phyloP scores from a whole-genome alignment of 306 rosid genomes.

The Lathyrus oleraceus region DNA sequence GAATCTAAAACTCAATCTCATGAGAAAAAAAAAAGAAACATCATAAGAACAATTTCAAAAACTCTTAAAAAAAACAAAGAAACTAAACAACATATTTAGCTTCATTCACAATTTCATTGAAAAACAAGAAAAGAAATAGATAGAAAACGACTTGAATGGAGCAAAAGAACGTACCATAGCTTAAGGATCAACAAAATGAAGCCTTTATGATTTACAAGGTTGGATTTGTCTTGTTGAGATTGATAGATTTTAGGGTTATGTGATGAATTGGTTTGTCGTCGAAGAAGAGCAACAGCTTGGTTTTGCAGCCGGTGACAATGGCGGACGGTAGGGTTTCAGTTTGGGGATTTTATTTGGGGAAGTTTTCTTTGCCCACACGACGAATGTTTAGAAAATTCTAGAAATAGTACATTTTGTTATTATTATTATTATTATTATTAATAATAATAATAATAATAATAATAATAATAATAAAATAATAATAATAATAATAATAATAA shows the following conservation, averaged over 20 bases:
- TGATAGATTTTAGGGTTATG: background rate
- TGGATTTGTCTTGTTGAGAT: background rate
- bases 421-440: too few species aligned
- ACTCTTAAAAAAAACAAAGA: background rate
- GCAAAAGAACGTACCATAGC: slow-evolving; percentile 34
- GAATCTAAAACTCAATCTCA: too few species aligned
- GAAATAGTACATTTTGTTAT: background rate
- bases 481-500: too few species aligned
- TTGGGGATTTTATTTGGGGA: background rate
- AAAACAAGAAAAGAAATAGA: too few species aligned
- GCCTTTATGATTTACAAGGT: slow-evolving; percentile 5
- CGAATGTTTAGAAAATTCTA: slow-evolving; percentile 9
- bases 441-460: too few species aligned
- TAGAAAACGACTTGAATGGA: background rate
- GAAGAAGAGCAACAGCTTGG: background rate
- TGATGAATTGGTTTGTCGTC: background rate
- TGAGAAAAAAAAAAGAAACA: background rate
- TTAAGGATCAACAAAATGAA: slow-evolving; percentile 23
- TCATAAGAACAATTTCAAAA: background rate
- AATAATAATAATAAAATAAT: too few species aligned
- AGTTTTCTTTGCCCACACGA: background rate
- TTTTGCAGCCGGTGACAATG: background rate
- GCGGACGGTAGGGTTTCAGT: slow-evolving; percentile 36
- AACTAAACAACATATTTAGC: background rate
- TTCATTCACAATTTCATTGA: too few species aligned